Evolutionary conservation across 2,329 filamentous ascomycete species (phyloP).

Genomic region (Penicillium sp.): DNA sequence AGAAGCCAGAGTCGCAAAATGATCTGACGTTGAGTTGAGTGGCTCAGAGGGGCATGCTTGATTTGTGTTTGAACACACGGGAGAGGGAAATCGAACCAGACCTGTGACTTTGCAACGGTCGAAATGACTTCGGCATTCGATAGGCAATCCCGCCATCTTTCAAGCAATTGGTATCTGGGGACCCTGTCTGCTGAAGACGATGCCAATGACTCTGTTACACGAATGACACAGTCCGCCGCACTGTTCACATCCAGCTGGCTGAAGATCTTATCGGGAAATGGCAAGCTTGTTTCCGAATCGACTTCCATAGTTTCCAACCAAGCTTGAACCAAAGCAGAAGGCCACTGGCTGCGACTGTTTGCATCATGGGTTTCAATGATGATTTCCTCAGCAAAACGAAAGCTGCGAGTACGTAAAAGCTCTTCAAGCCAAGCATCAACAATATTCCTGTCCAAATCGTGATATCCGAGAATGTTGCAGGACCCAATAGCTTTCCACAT

Average conservation of each 20-base stretch:
- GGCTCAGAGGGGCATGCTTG: not conserved
- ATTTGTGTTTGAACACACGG: slow-evolving; percentile 5
- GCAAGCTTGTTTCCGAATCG: slow-evolving; percentile 4
- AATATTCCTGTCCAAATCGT: slow-evolving; percentile 31
- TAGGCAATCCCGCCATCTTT: slow-evolving; percentile 33
- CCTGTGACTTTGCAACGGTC: slow-evolving; percentile 22
- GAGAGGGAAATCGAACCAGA: slow-evolving; percentile 27
- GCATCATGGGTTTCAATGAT: slow-evolving; percentile 28
- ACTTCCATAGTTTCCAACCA: slow-evolving; percentile 22
- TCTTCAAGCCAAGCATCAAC: slow-evolving; percentile 34
- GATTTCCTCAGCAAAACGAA: slow-evolving; percentile 30
- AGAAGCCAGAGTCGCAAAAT: slow-evolving; percentile 36
- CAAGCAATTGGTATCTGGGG: slow-evolving; percentile 21
- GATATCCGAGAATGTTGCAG: slow-evolving; percentile 35
- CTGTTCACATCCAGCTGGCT: slow-evolving; percentile 23
- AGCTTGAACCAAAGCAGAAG: slow-evolving; percentile 26
- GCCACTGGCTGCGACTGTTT: slow-evolving; percentile 19
- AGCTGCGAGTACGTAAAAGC: slow-evolving; percentile 22
- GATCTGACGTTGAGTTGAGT: slow-evolving; percentile 27
- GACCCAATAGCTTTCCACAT: slow-evolving; percentile 40
- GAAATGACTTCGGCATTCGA: slow-evolving; percentile 17
- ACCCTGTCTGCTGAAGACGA: slow-evolving; percentile 19
- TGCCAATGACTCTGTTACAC: slow-evolving; percentile 33
- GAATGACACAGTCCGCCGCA: slow-evolving; percentile 29
- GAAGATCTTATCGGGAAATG: slow-evolving; percentile 23